Conservation (phyloP, 495 filamentous ascomycete genomes). For the Daldinia grandis region DNA sequence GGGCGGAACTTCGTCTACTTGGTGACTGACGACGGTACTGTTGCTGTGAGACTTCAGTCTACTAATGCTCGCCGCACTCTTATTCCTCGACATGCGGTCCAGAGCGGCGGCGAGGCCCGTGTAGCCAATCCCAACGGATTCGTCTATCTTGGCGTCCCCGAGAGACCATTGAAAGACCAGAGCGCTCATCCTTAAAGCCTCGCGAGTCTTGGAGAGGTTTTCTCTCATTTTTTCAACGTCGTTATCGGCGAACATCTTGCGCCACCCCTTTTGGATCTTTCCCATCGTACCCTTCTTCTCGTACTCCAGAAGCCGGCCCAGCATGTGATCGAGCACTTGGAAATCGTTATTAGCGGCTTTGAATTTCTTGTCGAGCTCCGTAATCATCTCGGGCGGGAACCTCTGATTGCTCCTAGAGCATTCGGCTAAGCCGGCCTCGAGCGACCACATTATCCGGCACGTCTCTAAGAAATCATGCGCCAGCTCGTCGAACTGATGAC, state of each 20-base stretch:
- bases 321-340: conserved; percentile 58
- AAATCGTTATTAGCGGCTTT: conserved; percentile 56
- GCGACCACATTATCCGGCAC: conserved; percentile 60
- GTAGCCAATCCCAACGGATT: conserved; percentile 56
- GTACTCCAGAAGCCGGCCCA: conserved; percentile 57
- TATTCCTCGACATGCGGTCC: conserved; percentile 47
- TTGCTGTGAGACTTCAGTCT: conserved; percentile 38
- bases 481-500: conserved; percentile 57
- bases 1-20: conserved; percentile 23
- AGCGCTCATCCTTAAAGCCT: conserved; percentile 54
- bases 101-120: conserved; percentile 58
- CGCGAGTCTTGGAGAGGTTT: conserved; percentile 49
- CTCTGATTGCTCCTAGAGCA: conserved; percentile 46
- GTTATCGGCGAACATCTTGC: conserved; percentile 53
- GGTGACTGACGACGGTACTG: conserved; percentile 17
- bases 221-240: conserved; percentile 55
- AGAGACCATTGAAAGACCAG: conserved; percentile 58
- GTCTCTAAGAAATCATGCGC: conserved; percentile 62
- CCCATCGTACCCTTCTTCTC: conserved; percentile 58
- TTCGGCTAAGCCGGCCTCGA: conserved; percentile 60
- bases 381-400: conserved; percentile 56
- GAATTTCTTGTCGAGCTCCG: conserved; percentile 62
- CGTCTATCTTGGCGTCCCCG: conserved; percentile 51
- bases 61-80: conserved; percentile 27
- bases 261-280: conserved; percentile 60